Conservation (phyloP, 2,329 filamentous ascomycete species). For the Aspergillus hortae region DNA sequence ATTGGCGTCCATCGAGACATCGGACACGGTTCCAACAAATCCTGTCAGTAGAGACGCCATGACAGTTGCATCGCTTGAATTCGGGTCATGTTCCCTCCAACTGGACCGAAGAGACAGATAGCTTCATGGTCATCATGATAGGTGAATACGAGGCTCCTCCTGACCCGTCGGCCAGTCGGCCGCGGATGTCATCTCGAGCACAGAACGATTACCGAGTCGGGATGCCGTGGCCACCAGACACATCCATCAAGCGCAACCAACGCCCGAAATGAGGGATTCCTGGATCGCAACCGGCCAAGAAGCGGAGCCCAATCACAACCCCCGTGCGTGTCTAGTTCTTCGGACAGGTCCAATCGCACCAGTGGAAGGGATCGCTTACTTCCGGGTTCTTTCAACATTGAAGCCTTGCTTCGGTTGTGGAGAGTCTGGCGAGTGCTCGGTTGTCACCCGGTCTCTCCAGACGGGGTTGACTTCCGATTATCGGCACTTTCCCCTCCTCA, state of each 20-base stretch:
- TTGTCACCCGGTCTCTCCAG: background rate
- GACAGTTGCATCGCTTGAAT: too few species aligned
- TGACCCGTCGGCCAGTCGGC: background rate
- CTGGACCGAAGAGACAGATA: too few species aligned
- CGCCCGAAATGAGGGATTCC: background rate
- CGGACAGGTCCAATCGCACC: too few species aligned
- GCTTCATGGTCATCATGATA: too few species aligned
- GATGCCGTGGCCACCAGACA: slow-evolving; percentile 1
- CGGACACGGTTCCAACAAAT: too few species aligned
- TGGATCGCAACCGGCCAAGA: background rate
- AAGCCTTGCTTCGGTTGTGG: background rate
- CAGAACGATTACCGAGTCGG: slow-evolving; percentile 11
- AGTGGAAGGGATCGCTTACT: background rate
- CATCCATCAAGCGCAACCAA: background rate
- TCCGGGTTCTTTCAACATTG: background rate
- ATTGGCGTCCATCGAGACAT: too few species aligned
- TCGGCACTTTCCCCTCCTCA: slow-evolving; percentile 2
- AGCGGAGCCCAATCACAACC: background rate
- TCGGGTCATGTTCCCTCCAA: too few species aligned
- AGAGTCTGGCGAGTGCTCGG: background rate
- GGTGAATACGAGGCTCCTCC: too few species aligned
- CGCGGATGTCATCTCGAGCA: background rate
- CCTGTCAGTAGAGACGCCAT: too few species aligned
- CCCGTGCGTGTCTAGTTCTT: background rate
- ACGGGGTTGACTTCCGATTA: background rate